Conservation (phyloP, 2,329 filamentous ascomycete species). For the Exophiala sideris region DNA sequence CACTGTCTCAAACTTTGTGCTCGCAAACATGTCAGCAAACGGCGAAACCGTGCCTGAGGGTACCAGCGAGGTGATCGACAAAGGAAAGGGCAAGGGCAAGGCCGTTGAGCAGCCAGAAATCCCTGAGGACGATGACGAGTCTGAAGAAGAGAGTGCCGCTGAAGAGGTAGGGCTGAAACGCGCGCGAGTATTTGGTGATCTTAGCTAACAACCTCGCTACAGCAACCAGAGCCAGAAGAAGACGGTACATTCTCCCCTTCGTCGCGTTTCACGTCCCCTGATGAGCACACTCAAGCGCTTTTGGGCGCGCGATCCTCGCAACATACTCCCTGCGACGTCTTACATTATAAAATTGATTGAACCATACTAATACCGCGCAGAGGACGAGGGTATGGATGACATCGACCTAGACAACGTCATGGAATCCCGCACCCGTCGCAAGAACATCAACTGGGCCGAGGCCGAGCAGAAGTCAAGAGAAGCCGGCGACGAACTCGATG, state of each 20-base stretch:
- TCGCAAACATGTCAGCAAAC: constrained; percentile 27
- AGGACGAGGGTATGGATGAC: constrained; percentile 82
- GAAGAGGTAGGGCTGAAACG: constrained; percentile 39
- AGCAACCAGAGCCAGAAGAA: constrained; percentile 22
- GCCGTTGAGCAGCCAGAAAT: constrained; percentile 54
- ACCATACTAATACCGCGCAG: constrained; percentile 40
- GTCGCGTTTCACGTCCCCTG: neutral
- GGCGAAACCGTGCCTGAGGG: constrained; percentile 23
- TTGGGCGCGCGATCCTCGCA: neutral
- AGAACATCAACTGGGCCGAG: constrained; percentile 89
- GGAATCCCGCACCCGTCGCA: constrained; percentile 83
- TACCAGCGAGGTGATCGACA: constrained; percentile 33
- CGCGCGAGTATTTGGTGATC: neutral
- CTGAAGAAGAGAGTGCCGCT: constrained; percentile 65
- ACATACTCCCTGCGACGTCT: neutral
- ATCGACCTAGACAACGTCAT: constrained; percentile 91
- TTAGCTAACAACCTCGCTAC: constrained; percentile 8
- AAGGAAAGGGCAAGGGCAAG: constrained; percentile 83
- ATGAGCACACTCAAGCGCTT: neutral
- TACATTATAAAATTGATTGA: neutral
- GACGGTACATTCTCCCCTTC: constrained; percentile 14
- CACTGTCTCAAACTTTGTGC: neutral
- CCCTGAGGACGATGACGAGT: constrained; percentile 69
- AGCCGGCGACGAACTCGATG: constrained; percentile 64
- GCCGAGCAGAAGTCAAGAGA: constrained; percentile 80